Evolutionary conservation across 2,329 filamentous ascomycete genomes (phyloP).

Genomic region (Fusarium goolgardi): DNA sequence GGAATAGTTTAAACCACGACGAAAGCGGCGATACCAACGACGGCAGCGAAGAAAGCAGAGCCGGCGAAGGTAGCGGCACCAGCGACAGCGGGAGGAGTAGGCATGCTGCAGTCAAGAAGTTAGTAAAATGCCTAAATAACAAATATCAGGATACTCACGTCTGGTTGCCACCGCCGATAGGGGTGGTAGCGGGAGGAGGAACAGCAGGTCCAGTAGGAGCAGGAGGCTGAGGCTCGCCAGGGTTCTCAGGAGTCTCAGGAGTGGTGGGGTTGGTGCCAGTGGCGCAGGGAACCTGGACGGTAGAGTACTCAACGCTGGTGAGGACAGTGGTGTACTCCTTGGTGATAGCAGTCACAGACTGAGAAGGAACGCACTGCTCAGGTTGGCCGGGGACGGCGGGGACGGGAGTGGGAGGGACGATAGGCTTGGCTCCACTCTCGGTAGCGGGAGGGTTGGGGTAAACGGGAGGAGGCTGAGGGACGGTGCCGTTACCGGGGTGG

Average conservation of each 20-base stretch:
- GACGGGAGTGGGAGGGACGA: conserved; percentile 34
- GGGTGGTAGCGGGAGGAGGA: conserved; percentile 46
- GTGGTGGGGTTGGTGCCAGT: conserved; percentile 32
- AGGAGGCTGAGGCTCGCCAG: conserved; percentile 10
- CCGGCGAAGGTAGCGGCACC: conserved; percentile 65
- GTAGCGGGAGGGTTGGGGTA: conserved; percentile 36
- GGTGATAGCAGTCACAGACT: conserved; percentile 64
- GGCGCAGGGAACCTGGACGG: conserved; percentile 46
- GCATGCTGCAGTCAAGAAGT: conserved; percentile 17
- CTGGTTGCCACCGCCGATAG: conserved; percentile 47
- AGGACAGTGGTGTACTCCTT: conserved; percentile 67
- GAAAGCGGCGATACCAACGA: conserved; percentile 65
- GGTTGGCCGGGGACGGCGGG: conserved; percentile 22
- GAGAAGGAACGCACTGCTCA: conserved; percentile 41
- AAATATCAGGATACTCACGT: conserved; percentile 46
- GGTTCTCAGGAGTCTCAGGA: conserved; percentile 18
- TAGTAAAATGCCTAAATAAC: conserved; percentile 30
- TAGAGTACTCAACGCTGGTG: conserved; percentile 65
- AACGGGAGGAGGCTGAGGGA: conserved; percentile 33
- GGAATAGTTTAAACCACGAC: conserved; percentile 63
- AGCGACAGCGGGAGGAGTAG: conserved; percentile 55
- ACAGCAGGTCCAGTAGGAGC: conserved; percentile 39
- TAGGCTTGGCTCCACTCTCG: conserved; percentile 26
- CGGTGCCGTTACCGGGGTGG: conserved; percentile 39
- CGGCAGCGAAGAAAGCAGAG: conserved; percentile 66